phyloP scores from a whole-genome alignment of 2,329 filamentous ascomycete genomes.

The Cryphonectria nitschkei region DNA sequence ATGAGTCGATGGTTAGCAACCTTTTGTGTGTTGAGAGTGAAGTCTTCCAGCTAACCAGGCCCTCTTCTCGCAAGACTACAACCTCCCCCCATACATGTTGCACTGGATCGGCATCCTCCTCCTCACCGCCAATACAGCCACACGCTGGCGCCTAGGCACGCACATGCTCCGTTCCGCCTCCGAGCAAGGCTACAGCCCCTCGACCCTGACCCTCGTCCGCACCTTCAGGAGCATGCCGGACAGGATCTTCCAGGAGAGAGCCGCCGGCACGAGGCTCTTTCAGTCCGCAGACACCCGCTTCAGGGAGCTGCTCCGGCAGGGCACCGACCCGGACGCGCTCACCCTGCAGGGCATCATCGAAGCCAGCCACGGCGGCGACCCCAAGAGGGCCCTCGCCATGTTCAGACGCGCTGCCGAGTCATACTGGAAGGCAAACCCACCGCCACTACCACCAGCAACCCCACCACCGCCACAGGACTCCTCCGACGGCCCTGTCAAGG shows the following conservation, averaged over 20 bases:
- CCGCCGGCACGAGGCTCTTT: slow-evolving; percentile 31
- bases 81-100: slow-evolving; percentile 37
- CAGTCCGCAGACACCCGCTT: slow-evolving; percentile 32
- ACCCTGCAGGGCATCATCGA: slow-evolving; percentile 42
- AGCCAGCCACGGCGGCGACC: slow-evolving; percentile 29
- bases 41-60: not conserved
- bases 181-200: slow-evolving; percentile 40
- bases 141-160: slow-evolving; percentile 33
- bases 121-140: slow-evolving; percentile 16
- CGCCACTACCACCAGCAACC: not conserved
- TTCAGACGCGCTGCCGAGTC: slow-evolving; percentile 15
- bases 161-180: slow-evolving; percentile 43
- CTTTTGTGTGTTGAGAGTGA: too few relatives aligned
- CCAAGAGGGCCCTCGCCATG: slow-evolving; percentile 36
- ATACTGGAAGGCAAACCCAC: slow-evolving; percentile 3
- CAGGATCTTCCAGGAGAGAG: slow-evolving; percentile 30
- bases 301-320: slow-evolving; percentile 30
- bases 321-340: slow-evolving; percentile 39
- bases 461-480: not conserved
- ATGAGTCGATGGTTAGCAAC: not conserved
- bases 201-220: slow-evolving; percentile 40
- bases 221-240: slow-evolving; percentile 28
- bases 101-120: slow-evolving; percentile 40
- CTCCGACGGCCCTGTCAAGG: not conserved
- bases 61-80: slow-evolving; percentile 28